Percentiles rank a stretch among this genome's conserved stretches.
These are phyloP conservation scores for Trametopsis cervina DNA, from an alignment of 768 basidiomycete species.

Conservation along the genomic window DNA sequence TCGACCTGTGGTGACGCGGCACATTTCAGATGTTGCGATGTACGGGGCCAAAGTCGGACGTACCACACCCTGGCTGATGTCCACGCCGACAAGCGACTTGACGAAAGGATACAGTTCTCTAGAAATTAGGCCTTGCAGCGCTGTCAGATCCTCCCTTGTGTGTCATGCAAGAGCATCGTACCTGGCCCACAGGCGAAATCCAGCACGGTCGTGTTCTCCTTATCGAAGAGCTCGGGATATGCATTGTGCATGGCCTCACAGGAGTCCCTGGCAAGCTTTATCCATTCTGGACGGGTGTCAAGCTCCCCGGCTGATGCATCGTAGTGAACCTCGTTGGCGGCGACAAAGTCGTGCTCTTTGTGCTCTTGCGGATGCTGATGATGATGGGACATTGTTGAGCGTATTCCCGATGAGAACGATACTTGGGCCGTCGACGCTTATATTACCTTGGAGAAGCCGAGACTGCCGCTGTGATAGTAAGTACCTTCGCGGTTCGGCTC, in stretches of 20 bases:
- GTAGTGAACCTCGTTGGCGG: conserved; percentile 34
- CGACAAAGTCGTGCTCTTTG: conserved; percentile 21
- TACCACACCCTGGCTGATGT: conserved; percentile 63
- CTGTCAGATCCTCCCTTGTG: too few relatives aligned
- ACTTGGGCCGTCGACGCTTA: too few relatives aligned
- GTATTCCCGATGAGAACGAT: too few relatives aligned
- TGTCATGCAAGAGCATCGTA: too few relatives aligned
- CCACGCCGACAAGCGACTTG: conserved; percentile 63
- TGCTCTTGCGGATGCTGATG: neutral
- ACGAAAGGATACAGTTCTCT: conserved; percentile 52
- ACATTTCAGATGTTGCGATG: neutral
- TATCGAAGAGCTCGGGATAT: conserved; percentile 35
- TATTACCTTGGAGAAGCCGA: too few relatives aligned
- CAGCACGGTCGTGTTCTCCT: conserved; percentile 49
- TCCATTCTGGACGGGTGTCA: conserved; percentile 18
- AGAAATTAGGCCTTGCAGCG: conserved; percentile 60
- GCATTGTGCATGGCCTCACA: conserved; percentile 24
- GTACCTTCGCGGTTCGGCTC: too few relatives aligned
- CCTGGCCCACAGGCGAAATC: conserved; percentile 77
- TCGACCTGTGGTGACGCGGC: conserved; percentile 30
- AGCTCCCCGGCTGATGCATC: conserved; percentile 25
- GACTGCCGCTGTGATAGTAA: too few relatives aligned
- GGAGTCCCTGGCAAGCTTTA: conserved; percentile 18
- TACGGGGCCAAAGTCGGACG: neutral
- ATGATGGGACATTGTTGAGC: too few relatives aligned